Base-by-base conservation (phyloP, 2,329 filamentous ascomycete genomes). In the Polychaeton citri region DNA sequence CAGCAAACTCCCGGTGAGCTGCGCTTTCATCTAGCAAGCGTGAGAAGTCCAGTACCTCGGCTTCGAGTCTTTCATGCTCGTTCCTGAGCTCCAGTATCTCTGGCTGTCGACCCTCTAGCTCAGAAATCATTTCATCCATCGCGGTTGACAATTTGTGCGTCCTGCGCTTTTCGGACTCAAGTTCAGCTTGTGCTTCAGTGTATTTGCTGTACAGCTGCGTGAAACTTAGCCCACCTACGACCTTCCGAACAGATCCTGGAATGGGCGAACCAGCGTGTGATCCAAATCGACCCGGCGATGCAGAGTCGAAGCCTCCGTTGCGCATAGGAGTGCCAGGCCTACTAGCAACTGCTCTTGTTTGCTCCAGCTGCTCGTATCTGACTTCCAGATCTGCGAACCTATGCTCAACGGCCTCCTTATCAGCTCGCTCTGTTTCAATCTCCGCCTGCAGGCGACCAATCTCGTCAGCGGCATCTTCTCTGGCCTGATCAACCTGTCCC, bases 1-100 rank as follows among this genome's bases (percentile, higher is more conserved):
- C 77, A 1, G 86, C 82, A 4, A 65, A 60, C 45, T 96, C 87
- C 26, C 85, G 77, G 51, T 88, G 84, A 50, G 79, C 76, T 41
- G 80, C 82, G 39, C 83, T 80, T 34, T 84, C 76, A 42, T 95
- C 84, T 6, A 92, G 76, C 17, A 94, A 71, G 43, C 80, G 74
- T 1, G 87, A 93, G 54, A 62, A 61, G 43, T 90, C 81, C 21
- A 83, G 71, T 24, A 92, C 78, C 46, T 94, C 86, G 39, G 72
- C 71, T 39, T 87, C 76, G 2, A 96, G 70, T 20, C 81, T 76
- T 36, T 84, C 78, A 43, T 87, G 79, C 49, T 96, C 87, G 10
- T 75, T 71, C 33, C 82, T 78, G 13, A 93, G 65, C 47, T 96
- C 87, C 42, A 93, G 79, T 19, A 95, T 74, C 51, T 95, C 86